Conservation (phyloP, 2,329 filamentous ascomycete genomes). For the Fusarium veterinarium region DNA sequence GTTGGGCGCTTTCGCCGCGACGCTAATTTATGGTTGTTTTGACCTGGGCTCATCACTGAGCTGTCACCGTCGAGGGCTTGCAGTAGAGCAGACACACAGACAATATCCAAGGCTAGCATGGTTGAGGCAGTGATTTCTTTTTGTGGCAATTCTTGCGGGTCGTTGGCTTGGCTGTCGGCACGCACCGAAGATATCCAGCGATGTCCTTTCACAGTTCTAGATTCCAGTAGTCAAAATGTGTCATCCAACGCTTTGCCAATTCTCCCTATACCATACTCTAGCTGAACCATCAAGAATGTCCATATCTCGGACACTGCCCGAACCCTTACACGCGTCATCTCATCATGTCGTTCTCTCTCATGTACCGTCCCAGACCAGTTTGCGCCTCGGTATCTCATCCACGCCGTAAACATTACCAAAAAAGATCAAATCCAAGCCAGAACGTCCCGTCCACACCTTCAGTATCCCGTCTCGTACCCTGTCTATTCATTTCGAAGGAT, state of each 20-base stretch:
- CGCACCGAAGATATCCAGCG: constrained; percentile 6
- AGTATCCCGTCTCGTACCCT: constrained; percentile 1
- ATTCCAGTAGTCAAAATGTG: constrained; percentile 2
- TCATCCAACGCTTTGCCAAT: constrained; percentile 12
- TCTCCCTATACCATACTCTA: background rate
- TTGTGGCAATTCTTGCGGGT: constrained; percentile 23
- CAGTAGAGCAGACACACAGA: constrained; percentile 9
- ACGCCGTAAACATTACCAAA: background rate
- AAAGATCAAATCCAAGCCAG: constrained; percentile 10
- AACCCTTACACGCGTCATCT: constrained; percentile 20
- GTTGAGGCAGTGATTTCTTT: constrained; percentile 5
- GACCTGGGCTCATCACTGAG: constrained; percentile 18
- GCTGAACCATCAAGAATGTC: background rate
- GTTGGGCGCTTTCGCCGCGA: constrained; percentile 5
- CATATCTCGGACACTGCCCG: constrained; percentile 36
- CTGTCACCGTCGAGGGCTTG: constrained; percentile 5
- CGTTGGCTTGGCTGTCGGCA: constrained; percentile 7
- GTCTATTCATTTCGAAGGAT: background rate
- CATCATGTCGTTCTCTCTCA: constrained; percentile 8
- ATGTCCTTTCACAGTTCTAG: background rate
- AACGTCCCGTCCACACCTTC: constrained; percentile 8
- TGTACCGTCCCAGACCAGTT: background rate
- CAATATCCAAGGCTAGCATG: background rate
- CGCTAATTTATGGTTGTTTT: constrained; percentile 40
- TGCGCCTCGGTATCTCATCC: constrained; percentile 38